Evolutionary conservation across 257 asterid genomes (phyloP), one percentile per base, ranked within the genome.

Genomic region (Fraxinus pennsylvanica): DNA sequence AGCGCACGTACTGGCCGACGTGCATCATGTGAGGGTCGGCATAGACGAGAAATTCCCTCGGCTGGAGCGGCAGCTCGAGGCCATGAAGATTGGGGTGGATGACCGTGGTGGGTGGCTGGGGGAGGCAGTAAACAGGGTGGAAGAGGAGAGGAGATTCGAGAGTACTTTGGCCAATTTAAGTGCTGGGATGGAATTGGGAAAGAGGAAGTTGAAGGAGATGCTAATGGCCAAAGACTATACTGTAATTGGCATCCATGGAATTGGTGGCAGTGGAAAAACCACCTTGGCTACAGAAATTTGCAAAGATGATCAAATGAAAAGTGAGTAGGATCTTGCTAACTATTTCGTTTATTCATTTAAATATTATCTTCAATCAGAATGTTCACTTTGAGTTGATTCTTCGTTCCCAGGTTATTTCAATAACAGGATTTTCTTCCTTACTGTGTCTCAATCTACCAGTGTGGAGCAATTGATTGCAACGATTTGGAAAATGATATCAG

Each of bases 1-100:
- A 83, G 96, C 92, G n/a, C 97, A 92, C 84, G 92, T 94, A 66
- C 88, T 94, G 39, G 98, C 98, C 0, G 98, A 94, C 50, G 97
- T 94, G 29, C 98, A 94, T 72, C 97, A 90, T 76, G 84, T 90
- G 81, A 87, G 87, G 87, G 88, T 90, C 72, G 93, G 85, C 36
- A 80, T 89, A 90, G 88, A 80, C 27, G 94, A 90, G 88, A 84
- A 89, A 88, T 90, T 91, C 19, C 97, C 92, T 68, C 83, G 91
- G 80, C 83, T 94, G 84, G 97, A 91, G 82, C 91, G 94, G 92
- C 83, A 85, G 80, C 86, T 92, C 72, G 96, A 92, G 45, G 89
- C 92, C 25, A 87, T 92, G 84, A 90, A 89, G 77, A 91, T 92
- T n/a, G 97, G 98, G 19, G 91, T 85, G 15, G 92, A 89, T n/a